Percentiles rank a stretch among this genome's conserved stretches.
These are phyloP conservation scores for Phytophthora aleatoria DNA, from an alignment of 352 stramenopile species.

Conservation along the genomic window DNA sequence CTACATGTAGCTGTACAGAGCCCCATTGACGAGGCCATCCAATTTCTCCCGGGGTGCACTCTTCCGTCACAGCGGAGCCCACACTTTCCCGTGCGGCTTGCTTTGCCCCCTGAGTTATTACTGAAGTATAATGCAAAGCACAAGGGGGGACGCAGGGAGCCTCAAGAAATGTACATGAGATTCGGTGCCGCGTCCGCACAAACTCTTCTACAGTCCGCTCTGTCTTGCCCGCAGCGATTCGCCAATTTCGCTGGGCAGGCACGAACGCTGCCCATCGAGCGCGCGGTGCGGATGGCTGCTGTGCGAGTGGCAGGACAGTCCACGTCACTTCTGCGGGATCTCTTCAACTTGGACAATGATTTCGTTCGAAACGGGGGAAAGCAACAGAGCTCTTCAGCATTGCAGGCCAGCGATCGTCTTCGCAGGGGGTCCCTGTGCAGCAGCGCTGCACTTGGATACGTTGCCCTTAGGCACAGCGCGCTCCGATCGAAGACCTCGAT, in stretches of 20 bases:
- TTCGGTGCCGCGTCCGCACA: constrained; percentile 9
- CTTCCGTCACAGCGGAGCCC: constrained; percentile 5
- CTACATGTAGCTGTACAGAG: background rate
- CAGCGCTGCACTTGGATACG: background rate
- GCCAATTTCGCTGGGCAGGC: background rate
- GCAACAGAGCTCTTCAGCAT: constrained; percentile 1
- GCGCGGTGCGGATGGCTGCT: constrained; percentile 21
- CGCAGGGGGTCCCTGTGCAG: background rate
- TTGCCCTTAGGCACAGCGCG: constrained; percentile 1
- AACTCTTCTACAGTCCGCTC: constrained; percentile 12
- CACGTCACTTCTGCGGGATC: constrained; percentile 11
- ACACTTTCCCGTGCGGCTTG: constrained; percentile 7
- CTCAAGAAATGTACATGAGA: constrained; percentile 5
- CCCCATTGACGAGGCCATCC: background rate
- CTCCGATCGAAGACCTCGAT: constrained; percentile 1
- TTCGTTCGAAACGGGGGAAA: constrained; percentile 9
- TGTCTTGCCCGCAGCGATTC: constrained; percentile 7
- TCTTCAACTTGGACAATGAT: constrained; percentile 10
- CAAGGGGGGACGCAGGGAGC: background rate
- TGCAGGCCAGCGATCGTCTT: constrained; percentile 1
- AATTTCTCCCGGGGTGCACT: constrained; percentile 15
- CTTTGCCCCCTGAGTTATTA: background rate
- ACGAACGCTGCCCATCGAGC: constrained; percentile 22
- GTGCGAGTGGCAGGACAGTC: constrained; percentile 15
- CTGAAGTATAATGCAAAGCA: too few relatives aligned